Percentiles rank a stretch among this genome's conserved stretches.
These are phyloP conservation scores for Diplocarpon mali DNA, from an alignment of 2,329 filamentous ascomycete genomes.

Conservation along the genomic window DNA sequence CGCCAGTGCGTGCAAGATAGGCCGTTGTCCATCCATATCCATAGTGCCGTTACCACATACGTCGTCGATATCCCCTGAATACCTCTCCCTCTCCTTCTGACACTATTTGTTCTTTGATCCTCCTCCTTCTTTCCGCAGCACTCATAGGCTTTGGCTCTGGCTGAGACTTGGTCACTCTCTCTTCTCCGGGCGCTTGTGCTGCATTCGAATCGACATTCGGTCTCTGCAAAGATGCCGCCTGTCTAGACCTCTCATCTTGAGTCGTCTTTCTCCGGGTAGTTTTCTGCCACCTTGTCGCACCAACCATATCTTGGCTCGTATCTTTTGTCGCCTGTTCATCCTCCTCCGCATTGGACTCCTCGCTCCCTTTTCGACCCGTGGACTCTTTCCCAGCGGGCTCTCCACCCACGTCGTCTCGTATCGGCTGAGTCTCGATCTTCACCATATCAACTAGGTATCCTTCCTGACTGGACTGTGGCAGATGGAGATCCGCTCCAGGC, in stretches of 20 bases:
- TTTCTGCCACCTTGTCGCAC: slow-evolving; percentile 20
- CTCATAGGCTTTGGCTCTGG: slow-evolving; percentile 16
- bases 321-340: neutral
- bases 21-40: neutral
- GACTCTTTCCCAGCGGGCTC: neutral
- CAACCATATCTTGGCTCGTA: slow-evolving; percentile 5
- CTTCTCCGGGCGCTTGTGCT: slow-evolving; percentile 42
- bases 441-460: slow-evolving; percentile 12
- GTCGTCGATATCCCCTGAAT: slow-evolving; percentile 39
- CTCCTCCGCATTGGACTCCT: neutral
- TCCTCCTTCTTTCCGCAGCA: slow-evolving; percentile 34
- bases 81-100: slow-evolving; percentile 31
- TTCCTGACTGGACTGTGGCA: slow-evolving; percentile 15
- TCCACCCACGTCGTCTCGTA: neutral
- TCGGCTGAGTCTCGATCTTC: slow-evolving; percentile 8
- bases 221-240: slow-evolving; percentile 1
- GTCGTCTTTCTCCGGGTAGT: slow-evolving; percentile 12
- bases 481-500: slow-evolving; percentile 13
- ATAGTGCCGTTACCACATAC: slow-evolving; percentile 36
- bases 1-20: no score
- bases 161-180: slow-evolving; percentile 22
- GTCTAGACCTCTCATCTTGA: slow-evolving; percentile 1
- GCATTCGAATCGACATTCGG: slow-evolving; percentile 11
- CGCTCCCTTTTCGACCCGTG: neutral
- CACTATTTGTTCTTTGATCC: slow-evolving; percentile 47